These are phyloP conservation scores for Cercospora citrullina DNA, from an alignment of 2,329 filamentous ascomycete species.

Conservation along the genomic window DNA sequence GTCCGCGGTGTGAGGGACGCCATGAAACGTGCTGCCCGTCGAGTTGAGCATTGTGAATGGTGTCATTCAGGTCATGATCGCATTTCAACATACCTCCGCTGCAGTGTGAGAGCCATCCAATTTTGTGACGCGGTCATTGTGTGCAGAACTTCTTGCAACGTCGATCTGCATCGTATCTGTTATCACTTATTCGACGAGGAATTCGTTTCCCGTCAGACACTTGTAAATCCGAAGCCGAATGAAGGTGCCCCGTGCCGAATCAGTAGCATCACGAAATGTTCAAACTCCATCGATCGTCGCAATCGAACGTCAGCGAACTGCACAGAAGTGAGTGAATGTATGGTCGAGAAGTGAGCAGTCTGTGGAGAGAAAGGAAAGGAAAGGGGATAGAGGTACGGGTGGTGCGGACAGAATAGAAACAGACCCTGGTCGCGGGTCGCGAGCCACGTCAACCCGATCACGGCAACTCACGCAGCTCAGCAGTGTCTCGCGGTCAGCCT, in stretches of 20 bases:
- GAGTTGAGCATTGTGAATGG: background rate
- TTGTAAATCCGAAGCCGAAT: background rate
- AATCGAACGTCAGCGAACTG: no score
- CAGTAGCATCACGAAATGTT: background rate
- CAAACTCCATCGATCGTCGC: background rate
- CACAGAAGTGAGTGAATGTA: background rate
- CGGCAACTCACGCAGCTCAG: slow-evolving; percentile 1
- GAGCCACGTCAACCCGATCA: slow-evolving; percentile 1
- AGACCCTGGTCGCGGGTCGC: background rate
- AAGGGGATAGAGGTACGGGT: background rate
- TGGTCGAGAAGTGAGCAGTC: background rate
- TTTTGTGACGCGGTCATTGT: background rate
- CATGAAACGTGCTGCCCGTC: background rate
- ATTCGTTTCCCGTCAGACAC: background rate
- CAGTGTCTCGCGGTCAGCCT: slow-evolving; percentile 3
- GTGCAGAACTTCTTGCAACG: background rate
- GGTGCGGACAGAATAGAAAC: background rate
- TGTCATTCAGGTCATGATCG: background rate
- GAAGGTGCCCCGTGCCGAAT: no score
- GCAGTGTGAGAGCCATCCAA: background rate
- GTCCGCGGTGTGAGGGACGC: background rate
- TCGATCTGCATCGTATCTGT: background rate
- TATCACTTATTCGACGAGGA: background rate
- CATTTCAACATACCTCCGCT: background rate
- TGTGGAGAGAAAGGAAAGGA: background rate